These are phyloP conservation scores for Stromatinia cepivora DNA, from an alignment of 2,329 filamentous ascomycete species.

Conservation along the genomic window DNA sequence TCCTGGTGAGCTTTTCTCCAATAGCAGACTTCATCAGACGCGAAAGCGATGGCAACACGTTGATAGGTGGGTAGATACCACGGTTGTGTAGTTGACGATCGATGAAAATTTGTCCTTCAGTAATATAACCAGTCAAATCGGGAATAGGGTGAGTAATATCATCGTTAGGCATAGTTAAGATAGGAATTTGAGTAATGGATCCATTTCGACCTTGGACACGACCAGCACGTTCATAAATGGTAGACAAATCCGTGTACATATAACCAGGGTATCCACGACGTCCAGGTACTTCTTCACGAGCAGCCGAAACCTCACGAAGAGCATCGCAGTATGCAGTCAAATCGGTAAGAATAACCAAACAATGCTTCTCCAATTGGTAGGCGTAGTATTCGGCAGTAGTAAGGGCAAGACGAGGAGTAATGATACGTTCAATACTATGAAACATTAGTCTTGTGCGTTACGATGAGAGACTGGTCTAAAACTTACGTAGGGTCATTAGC, in stretches of 20 bases:
- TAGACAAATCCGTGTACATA: constrained; percentile 99
- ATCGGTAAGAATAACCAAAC: constrained; percentile 97
- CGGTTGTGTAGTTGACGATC: constrained; percentile 94
- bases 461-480: not conserved
- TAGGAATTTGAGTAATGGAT: constrained; percentile 98
- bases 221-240: constrained; percentile 98
- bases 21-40: constrained; percentile 99
- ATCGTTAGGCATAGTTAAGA: constrained; percentile 99
- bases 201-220: constrained; percentile 96
- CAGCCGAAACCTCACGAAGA: constrained; percentile 96
- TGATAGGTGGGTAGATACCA: constrained; percentile 97
- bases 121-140: constrained; percentile 98
- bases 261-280: constrained; percentile 99
- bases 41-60: constrained; percentile 94
- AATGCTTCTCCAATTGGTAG: constrained; percentile 99
- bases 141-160: constrained; percentile 99
- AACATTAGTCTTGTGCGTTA: constrained; percentile 22
- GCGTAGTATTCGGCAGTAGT: constrained; percentile 99
- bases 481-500: constrained; percentile 96
- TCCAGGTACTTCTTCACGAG: constrained; percentile 97
- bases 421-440: constrained; percentile 94
- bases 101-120: constrained; percentile 97
- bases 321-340: constrained; percentile 98
- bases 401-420: constrained; percentile 94
- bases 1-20: constrained; percentile 92